A percentile compares a stretch with the other conserved stretches of the same genome.
These are phyloP conservation scores for Xerocomellus intermedius DNA, from an alignment of 768 basidiomycete species.

Conservation along the genomic window DNA sequence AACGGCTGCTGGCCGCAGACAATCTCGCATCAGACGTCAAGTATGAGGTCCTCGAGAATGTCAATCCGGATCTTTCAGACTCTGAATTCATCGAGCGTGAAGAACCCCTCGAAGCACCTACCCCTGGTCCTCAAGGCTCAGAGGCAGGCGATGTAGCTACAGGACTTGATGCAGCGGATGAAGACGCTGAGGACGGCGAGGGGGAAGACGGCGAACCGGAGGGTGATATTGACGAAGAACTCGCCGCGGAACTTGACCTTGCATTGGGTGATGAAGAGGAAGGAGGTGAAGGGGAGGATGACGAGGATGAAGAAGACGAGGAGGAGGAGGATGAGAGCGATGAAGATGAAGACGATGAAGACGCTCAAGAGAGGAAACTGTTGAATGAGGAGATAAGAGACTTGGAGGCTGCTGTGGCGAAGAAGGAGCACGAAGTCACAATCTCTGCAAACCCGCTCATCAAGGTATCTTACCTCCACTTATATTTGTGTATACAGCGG, in stretches of 20 bases:
- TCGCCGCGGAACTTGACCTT: conserved; percentile 83
- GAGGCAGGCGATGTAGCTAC: conserved; percentile 65
- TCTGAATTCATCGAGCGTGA: conserved; percentile 81
- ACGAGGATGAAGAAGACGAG: conserved; percentile 66
- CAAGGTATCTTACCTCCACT: conserved; percentile 45
- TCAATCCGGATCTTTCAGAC: conserved; percentile 87
- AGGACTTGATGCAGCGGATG: conserved; percentile 50
- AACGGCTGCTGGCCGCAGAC: conserved; percentile 80
- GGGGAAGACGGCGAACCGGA: conserved; percentile 63
- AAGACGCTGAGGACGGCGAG: conserved; percentile 57
- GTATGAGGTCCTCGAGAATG: conserved; percentile 85
- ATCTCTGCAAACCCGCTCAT: conserved; percentile 86
- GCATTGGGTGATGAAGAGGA: conserved; percentile 71
- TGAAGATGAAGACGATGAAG: conserved; percentile 82
- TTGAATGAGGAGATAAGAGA: conserved; percentile 89
- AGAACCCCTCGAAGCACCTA: conserved; percentile 57
- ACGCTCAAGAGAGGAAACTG: conserved; percentile 71
- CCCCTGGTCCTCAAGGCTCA: conserved; percentile 65
- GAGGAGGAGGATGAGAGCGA: conserved; percentile 47
- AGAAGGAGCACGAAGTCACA: conserved; percentile 81
- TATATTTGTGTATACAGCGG: not conserved
- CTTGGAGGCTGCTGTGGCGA: conserved; percentile 81
- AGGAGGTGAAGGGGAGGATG: conserved; percentile 62
- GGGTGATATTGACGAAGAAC: conserved; percentile 83
- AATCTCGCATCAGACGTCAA: conserved; percentile 70